phyloP scores from a whole-genome alignment of 257 asterid genomes.

The Orobanche coerulescens region DNA sequence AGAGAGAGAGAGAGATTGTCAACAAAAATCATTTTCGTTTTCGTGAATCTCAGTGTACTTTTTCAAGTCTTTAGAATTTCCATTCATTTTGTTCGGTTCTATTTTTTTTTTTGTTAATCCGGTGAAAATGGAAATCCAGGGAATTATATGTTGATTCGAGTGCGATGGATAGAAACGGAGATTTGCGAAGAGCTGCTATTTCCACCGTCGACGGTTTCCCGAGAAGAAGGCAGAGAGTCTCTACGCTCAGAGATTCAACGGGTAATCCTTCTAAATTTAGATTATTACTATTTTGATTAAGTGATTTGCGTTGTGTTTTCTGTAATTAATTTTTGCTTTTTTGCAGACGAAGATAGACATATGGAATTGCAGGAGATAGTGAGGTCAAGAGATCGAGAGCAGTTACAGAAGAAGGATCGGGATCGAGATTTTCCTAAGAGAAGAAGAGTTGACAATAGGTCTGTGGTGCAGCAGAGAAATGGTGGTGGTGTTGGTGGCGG shows the following conservation, averaged over 20 bases:
- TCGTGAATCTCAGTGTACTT: constrained; percentile 29
- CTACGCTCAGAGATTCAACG: constrained; percentile 32
- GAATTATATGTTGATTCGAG: constrained; percentile 23
- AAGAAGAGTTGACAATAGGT: constrained; percentile 28
- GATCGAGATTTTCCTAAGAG: constrained; percentile 41
- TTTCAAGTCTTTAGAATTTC: constrained; percentile 14
- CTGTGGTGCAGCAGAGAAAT: constrained; percentile 26
- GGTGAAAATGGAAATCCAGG: constrained; percentile 30
- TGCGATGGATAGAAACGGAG: constrained; percentile 38
- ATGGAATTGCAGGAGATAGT: constrained; percentile 37
- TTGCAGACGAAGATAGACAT: constrained; percentile 32
- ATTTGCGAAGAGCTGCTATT: constrained; percentile 22
- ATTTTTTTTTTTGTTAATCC: constrained; percentile 12
- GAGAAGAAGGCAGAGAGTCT: constrained; percentile 37
- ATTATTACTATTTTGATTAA: background rate
- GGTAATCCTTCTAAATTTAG: constrained; percentile 28
- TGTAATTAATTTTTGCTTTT: background rate
- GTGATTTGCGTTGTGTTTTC: background rate
- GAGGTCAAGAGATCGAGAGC: constrained; percentile 49
- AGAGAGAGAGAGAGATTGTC: constrained; percentile 11
- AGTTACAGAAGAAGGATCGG: constrained; percentile 29
- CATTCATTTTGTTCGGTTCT: constrained; percentile 1
- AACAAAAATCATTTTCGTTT: constrained; percentile 27
- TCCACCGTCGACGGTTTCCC: constrained; percentile 28
- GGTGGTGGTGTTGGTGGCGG: constrained; percentile 30